These are phyloP conservation scores for Nicotiana knightiana DNA, from an alignment of 257 asterid species.

Conservation along the genomic window DNA sequence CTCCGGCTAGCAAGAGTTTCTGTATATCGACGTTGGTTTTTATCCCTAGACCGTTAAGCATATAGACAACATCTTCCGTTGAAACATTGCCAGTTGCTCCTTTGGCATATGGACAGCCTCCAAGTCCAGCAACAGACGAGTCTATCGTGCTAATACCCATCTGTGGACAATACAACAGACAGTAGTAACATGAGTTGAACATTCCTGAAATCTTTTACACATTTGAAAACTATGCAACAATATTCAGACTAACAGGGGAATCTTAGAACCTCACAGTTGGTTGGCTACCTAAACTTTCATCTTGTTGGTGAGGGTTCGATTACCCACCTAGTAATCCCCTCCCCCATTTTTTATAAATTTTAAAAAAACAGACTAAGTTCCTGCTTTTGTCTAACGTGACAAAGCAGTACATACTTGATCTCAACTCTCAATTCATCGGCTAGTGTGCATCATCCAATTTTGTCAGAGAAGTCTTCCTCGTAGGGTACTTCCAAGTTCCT, in stretches of 20 bases:
- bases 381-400: neutral
- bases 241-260: neutral
- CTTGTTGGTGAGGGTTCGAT: too few species aligned
- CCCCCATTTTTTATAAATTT: too few species aligned
- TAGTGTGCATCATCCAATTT: neutral
- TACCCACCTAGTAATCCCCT: too few species aligned
- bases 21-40: constrained; percentile 58
- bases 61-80: constrained; percentile 86
- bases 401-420: neutral
- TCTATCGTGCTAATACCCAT: constrained; percentile 90
- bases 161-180: constrained; percentile 23
- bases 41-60: constrained; percentile 78
- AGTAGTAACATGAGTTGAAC: neutral
- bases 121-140: constrained; percentile 78
- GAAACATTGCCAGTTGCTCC: constrained; percentile 96
- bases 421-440: neutral
- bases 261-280: too few species aligned
- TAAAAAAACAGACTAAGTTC: too few species aligned
- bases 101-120: constrained; percentile 92
- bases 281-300: too few species aligned
- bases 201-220: neutral
- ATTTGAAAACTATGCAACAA: neutral
- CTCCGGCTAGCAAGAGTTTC: constrained; percentile 69
- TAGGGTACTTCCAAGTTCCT: neutral
- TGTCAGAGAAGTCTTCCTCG: neutral